Conservation (phyloP, 805 yeast species). For the Pichia paraexigua region DNA sequence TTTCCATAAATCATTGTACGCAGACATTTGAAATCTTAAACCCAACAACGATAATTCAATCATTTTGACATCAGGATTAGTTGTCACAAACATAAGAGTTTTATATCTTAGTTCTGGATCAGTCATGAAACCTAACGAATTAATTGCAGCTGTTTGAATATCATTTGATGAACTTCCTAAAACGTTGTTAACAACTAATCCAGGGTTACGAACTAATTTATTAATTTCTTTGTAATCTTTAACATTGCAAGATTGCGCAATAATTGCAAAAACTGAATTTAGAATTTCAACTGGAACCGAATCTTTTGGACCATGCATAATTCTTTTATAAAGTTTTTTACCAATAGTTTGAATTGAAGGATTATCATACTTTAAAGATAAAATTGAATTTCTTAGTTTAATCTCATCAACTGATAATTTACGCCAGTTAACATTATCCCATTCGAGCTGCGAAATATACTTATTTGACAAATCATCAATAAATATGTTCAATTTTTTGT, state of each 20-base stretch:
- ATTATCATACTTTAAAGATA: conserved; percentile 31
- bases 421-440: conserved; percentile 28
- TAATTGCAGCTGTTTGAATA: conserved; percentile 48
- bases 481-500: conserved; percentile 10
- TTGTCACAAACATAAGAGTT: conserved; percentile 47
- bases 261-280: conserved; percentile 31
- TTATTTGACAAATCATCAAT: conserved; percentile 12
- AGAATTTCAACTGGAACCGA: conserved; percentile 48
- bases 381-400: conserved; percentile 35
- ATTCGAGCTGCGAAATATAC: conserved; percentile 28
- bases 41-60: conserved; percentile 57
- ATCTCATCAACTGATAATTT: conserved; percentile 30
- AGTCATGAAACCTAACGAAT: conserved; percentile 44
- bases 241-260: conserved; percentile 20
- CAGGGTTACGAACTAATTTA: conserved; percentile 44
- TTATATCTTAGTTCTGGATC: conserved; percentile 41
- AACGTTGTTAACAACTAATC: conserved; percentile 35
- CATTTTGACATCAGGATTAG: conserved; percentile 46
- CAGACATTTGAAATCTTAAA: conserved; percentile 31
- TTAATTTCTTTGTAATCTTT: conserved; percentile 55
- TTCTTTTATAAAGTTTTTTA: conserved; percentile 37
- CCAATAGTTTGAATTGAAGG: conserved; percentile 28
- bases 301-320: conserved; percentile 45
- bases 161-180: conserved; percentile 23
- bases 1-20: conserved; percentile 35